Base-by-base conservation (phyloP, 768 basidiomycete species). In the Lactarius deliciosus region DNA sequence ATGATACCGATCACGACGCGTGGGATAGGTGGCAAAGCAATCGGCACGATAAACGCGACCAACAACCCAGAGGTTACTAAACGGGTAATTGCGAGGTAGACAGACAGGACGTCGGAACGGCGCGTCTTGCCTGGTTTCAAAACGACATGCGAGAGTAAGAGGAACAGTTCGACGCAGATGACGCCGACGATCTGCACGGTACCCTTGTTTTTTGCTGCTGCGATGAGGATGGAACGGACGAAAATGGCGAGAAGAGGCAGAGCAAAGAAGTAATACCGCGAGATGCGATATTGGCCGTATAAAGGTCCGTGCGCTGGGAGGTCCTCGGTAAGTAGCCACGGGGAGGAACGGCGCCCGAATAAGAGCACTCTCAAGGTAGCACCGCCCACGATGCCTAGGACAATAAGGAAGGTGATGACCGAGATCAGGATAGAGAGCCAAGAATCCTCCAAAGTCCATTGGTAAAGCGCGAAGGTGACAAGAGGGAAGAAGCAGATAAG, bases 401-500 rank as follows among this genome's bases (percentile, higher is more conserved):
- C 76, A 56, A 75, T 77, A 56, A 91, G 72, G 74, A 95, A 78
- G 13, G 83, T 75, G 65, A 96, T 72, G 66, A 90, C 89, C 2
- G 94, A 91, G 47, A 98, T 81, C 41, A 96, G 79, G 70, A 87
- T 82, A 0, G 94, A 84, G 2, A 96, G 81, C 89, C 92, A 94
- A 0, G 94, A 95, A 76, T 98, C 94, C 65, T 85, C 79, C 68
- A 95, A 80, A 0, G 91, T 92, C 92, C 95, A 98, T 75, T 98
- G 95, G 75, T 89, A 94, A 73, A 97, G 84, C 9, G 85, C 80
- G 70, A 97, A 92, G 68, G 90, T 84, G 68, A 86, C 76, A 65
- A 94, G 78, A 10, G 96, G 96, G 59, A 85, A 79, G 70, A 86
- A 79, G 30, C 81, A 77, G 55, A 92, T 76, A n/a, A 94, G 76